phyloP scores from a whole-genome alignment of 306 rosid species.

The Cucurbita ficifolia region DNA sequence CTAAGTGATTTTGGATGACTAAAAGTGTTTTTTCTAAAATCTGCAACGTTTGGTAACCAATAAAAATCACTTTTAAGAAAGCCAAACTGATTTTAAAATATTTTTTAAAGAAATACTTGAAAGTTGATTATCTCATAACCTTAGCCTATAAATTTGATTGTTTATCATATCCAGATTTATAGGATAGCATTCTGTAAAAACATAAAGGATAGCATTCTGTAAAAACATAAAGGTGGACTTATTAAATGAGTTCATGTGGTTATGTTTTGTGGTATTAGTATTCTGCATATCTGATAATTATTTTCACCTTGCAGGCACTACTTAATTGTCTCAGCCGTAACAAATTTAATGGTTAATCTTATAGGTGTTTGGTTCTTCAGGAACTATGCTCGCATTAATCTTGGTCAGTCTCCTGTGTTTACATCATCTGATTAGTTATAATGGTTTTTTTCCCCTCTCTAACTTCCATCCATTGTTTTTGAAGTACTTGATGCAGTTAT shows the following conservation, averaged over 20 bases:
- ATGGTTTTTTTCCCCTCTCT: not conserved
- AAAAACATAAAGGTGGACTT: not conserved
- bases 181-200: not conserved
- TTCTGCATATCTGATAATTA: constrained; percentile 12
- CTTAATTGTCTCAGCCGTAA: constrained; percentile 84
- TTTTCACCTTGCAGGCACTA: constrained; percentile 64
- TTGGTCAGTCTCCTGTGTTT: constrained; percentile 39
- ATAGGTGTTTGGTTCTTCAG: constrained; percentile 99
- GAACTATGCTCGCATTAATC: constrained; percentile 86
- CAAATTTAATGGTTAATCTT: constrained; percentile 87
- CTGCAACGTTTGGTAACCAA: not conserved
- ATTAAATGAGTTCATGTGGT: not conserved
- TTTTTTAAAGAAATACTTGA: not conserved
- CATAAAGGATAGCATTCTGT: not conserved
- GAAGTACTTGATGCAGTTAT: not conserved
- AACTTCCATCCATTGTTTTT: not conserved
- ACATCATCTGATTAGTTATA: not conserved
- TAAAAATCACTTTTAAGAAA: not conserved
- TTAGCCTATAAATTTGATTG: not conserved
- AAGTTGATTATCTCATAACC: not conserved
- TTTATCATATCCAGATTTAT: not conserved
- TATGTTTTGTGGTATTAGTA: constrained; percentile 5
- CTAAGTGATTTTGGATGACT: not conserved
- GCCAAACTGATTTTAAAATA: not conserved
- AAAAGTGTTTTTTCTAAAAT: not conserved